These are phyloP conservation scores for Cytidiella melzeri DNA, from an alignment of 768 basidiomycete species.

Conservation along the genomic window DNA sequence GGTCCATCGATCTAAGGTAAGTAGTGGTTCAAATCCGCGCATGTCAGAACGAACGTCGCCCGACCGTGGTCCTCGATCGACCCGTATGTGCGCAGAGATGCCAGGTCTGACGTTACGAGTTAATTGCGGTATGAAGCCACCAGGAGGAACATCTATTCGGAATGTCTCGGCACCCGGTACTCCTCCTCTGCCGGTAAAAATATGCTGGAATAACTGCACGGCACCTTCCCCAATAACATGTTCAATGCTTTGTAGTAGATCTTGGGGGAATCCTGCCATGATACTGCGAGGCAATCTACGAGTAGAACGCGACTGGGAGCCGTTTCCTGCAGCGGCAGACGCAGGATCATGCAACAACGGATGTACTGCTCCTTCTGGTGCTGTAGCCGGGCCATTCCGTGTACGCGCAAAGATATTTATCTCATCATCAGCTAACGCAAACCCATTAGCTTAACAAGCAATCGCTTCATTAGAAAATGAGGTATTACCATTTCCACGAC, in stretches of 20 bases:
- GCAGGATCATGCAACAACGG: constrained; percentile 73
- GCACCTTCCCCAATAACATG: constrained; percentile 78
- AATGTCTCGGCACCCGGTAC: constrained; percentile 48
- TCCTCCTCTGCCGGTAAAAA: constrained; percentile 57
- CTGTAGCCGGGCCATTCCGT: constrained; percentile 42
- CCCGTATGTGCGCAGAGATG: constrained; percentile 52
- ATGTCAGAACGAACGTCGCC: constrained; percentile 37
- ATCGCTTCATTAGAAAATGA: too few species aligned
- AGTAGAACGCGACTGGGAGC: constrained; percentile 39
- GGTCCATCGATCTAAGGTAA: constrained; percentile 82
- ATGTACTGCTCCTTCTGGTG: constrained; percentile 72
- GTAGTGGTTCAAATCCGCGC: constrained; percentile 63
- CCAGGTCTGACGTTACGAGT: constrained; percentile 42
- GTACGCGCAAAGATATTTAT: constrained; percentile 58
- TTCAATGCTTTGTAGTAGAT: constrained; percentile 72
- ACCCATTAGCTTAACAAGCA: background rate
- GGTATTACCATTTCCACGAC: constrained; percentile 39
- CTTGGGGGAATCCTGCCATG: constrained; percentile 34
- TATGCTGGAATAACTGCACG: constrained; percentile 77
- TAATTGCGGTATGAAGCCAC: constrained; percentile 48
- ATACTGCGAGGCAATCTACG: constrained; percentile 52
- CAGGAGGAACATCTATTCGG: constrained; percentile 70
- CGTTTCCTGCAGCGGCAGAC: constrained; percentile 36
- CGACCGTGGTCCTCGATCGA: constrained; percentile 45
- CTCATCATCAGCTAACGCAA: constrained; percentile 41